phyloP scores from a whole-genome alignment of 345 rosid genomes.

The Pelargonium nanum region DNA sequence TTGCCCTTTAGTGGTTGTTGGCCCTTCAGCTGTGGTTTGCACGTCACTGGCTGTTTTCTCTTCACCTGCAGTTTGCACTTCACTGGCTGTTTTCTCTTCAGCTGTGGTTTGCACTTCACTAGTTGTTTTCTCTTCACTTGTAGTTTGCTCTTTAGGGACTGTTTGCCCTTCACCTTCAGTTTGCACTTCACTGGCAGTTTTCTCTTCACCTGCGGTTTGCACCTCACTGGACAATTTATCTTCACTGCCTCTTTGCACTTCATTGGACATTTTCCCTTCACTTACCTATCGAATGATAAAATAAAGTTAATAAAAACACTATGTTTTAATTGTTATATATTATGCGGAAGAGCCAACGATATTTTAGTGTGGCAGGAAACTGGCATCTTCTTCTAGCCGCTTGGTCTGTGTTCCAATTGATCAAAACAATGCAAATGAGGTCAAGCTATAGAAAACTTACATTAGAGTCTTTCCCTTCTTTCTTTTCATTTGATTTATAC shows the following conservation, averaged over 20 bases:
- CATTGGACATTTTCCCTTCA: not conserved
- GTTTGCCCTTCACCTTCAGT: not conserved
- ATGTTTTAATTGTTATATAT: too few relatives aligned
- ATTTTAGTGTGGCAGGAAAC: not conserved
- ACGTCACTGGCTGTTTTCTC: not conserved
- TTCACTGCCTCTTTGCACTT: not conserved
- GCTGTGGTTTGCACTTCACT: too few relatives aligned
- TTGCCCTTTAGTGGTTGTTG: not conserved
- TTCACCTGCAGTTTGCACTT: not conserved
- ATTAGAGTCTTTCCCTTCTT: conserved; percentile 46
- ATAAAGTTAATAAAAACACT: not conserved
- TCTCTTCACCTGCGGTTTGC: too few relatives aligned
- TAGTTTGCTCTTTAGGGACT: not conserved
- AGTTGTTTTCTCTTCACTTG: not conserved
- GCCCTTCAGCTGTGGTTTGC: too few relatives aligned
- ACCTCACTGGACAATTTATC: not conserved
- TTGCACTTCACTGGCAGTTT: too few relatives aligned
- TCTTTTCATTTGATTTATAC: conserved; percentile 52
- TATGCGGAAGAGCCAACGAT: not conserved
- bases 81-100: not conserved
- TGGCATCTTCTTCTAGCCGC: too few relatives aligned
- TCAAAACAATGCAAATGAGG: not conserved
- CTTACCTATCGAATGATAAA: not conserved
- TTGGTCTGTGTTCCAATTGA: too few relatives aligned
- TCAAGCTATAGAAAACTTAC: conserved; percentile 24